Conservation (phyloP, 306 rosid genomes). For the Glycine soja region DNA sequence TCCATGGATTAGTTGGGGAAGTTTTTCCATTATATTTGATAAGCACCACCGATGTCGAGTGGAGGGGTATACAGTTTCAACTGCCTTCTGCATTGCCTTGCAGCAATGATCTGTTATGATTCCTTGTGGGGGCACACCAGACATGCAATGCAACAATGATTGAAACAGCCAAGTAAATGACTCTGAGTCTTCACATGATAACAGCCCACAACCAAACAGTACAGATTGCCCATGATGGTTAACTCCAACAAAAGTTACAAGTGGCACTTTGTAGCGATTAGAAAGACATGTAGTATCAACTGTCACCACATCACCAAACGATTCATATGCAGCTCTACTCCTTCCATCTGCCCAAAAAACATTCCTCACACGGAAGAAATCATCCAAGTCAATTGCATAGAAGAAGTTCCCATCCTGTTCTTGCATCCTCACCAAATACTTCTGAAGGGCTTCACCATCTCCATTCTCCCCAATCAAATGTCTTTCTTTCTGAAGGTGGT, state of each 20-base stretch:
- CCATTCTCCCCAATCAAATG: slow-evolving; percentile 37
- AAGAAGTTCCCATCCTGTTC: slow-evolving; percentile 46
- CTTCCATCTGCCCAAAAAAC: slow-evolving; percentile 50
- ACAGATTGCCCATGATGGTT: slow-evolving; percentile 50
- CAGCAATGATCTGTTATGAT: slow-evolving; percentile 46
- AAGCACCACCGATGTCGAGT: slow-evolving; percentile 47
- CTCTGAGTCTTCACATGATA: slow-evolving; percentile 38
- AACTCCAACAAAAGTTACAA: slow-evolving; percentile 45
- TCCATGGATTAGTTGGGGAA: slow-evolving; percentile 37
- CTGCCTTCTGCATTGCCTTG: slow-evolving; percentile 46
- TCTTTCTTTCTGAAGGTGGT: slow-evolving; percentile 2
- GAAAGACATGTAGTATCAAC: slow-evolving; percentile 41
- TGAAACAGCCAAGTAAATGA: slow-evolving; percentile 45
- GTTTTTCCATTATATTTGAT: slow-evolving; percentile 43
- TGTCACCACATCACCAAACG: slow-evolving; percentile 50
- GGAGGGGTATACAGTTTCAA: slow-evolving; percentile 36
- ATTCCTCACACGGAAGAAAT: slow-evolving; percentile 40
- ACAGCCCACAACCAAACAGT: slow-evolving; percentile 48
- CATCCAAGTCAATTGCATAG: slow-evolving; percentile 44
- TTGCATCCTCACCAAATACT: slow-evolving; percentile 48
- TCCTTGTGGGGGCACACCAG: slow-evolving; percentile 43
- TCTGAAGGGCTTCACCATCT: slow-evolving; percentile 44
- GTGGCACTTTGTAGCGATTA: slow-evolving; percentile 44
- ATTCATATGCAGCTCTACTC: slow-evolving; percentile 46
- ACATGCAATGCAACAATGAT: slow-evolving; percentile 45